Conservation (phyloP, 2,329 filamentous ascomycete species). For the Didymella glomerata region DNA sequence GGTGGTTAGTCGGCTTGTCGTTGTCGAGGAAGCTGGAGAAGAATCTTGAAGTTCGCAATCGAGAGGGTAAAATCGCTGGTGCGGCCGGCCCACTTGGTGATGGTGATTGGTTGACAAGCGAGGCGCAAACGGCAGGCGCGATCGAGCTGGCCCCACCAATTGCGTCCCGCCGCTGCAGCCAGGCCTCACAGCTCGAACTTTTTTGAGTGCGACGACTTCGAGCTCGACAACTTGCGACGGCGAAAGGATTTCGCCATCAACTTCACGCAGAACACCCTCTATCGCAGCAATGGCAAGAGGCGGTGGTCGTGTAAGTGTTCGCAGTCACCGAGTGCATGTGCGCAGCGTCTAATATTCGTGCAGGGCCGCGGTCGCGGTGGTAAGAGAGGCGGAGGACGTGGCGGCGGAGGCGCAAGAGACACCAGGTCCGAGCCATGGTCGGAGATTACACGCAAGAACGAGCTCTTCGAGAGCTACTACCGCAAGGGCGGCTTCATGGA, state of each 20-base stretch:
- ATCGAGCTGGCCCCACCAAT: slow-evolving; percentile 9
- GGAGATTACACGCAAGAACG: slow-evolving; percentile 79
- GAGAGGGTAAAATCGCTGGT: slow-evolving; percentile 4
- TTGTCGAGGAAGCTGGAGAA: slow-evolving; percentile 39
- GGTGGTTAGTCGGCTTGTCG: slow-evolving; percentile 46
- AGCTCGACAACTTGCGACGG: slow-evolving; percentile 36
- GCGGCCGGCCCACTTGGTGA: background rate
- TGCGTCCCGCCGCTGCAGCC: slow-evolving; percentile 4
- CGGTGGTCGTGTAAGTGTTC: slow-evolving; percentile 38
- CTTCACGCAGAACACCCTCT: slow-evolving; percentile 19
- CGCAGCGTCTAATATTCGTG: slow-evolving; percentile 23
- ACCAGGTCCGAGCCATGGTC: slow-evolving; percentile 51
- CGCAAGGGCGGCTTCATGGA: slow-evolving; percentile 73
- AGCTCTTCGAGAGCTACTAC: slow-evolving; percentile 87
- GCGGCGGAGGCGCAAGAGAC: slow-evolving; percentile 41
- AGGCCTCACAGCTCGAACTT: slow-evolving; percentile 32
- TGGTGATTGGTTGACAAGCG: background rate
- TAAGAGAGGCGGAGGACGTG: slow-evolving; percentile 41
- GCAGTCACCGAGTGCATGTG: slow-evolving; percentile 10
- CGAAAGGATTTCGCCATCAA: slow-evolving; percentile 21
- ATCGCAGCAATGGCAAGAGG: slow-evolving; percentile 40
- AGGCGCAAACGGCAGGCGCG: background rate
- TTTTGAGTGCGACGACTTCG: slow-evolving; percentile 21
- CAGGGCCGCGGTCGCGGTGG: slow-evolving; percentile 46
- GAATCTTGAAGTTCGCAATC: slow-evolving; percentile 21